Conservation (phyloP, 2,329 filamentous ascomycete genomes). For the Botrytis medusae region DNA sequence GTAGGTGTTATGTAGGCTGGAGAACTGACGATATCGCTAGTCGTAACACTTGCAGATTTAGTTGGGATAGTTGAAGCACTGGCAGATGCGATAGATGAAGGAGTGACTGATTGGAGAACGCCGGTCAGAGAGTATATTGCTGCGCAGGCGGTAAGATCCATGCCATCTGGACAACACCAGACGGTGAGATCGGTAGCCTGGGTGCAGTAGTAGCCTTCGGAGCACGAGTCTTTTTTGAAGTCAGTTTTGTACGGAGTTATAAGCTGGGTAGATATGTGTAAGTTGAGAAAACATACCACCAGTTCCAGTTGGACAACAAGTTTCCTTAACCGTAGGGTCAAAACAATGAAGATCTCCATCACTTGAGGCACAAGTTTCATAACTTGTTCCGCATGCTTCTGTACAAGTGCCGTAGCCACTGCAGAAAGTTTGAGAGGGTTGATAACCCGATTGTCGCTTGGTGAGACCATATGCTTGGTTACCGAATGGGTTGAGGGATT, state of each 20-base stretch:
- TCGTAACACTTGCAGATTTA: neutral
- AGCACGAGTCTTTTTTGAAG: conserved; percentile 20
- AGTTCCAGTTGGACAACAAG: conserved; percentile 18
- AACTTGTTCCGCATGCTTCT: conserved; percentile 19
- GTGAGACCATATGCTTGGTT: neutral
- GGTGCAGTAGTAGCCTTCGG: conserved; percentile 57
- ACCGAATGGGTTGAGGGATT: conserved; percentile 1
- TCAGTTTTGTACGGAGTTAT: neutral
- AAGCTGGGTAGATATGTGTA: neutral
- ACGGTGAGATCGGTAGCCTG: conserved; percentile 51
- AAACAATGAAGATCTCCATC: conserved; percentile 19
- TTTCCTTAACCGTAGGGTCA: conserved; percentile 10
- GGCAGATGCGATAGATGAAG: neutral
- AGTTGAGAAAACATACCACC: conserved; percentile 14
- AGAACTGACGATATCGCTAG: neutral
- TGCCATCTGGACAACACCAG: conserved; percentile 57
- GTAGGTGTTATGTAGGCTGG: neutral
- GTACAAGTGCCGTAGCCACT: conserved; percentile 15
- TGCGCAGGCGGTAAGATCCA: conserved; percentile 56
- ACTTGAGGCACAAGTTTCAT: conserved; percentile 16
- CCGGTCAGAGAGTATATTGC: conserved; percentile 50
- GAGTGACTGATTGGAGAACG: conserved; percentile 40
- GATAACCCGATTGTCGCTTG: conserved; percentile 22
- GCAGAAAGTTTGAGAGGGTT: conserved; percentile 19
- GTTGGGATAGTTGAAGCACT: neutral